phyloP scores from a whole-genome alignment of 2,329 filamentous ascomycete species.

The Penicillium psychrosexuale region DNA sequence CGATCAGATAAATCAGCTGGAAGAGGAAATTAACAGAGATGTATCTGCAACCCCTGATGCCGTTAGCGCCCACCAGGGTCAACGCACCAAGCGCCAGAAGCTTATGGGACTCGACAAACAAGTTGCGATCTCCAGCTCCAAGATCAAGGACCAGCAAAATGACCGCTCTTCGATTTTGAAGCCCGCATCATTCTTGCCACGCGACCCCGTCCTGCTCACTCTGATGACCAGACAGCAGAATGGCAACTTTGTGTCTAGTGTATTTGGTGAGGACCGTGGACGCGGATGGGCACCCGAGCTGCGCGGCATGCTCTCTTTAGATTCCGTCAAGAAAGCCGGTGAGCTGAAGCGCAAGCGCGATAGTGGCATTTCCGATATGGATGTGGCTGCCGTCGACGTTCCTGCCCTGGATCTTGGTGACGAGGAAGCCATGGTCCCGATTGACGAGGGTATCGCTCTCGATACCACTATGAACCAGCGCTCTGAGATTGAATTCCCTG shows the following conservation, averaged over 20 bases:
- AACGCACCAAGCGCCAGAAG: conserved; percentile 75
- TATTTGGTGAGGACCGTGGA: conserved; percentile 76
- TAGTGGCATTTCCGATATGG: conserved; percentile 77
- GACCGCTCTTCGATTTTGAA: conserved; percentile 85
- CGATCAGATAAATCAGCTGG: conserved; percentile 56
- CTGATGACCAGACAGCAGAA: conserved; percentile 89
- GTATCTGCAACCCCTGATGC: conserved; percentile 45
- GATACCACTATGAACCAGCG: conserved; percentile 48
- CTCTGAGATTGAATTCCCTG: conserved; percentile 65
- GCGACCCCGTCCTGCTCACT: conserved; percentile 80
- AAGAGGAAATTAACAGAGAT: conserved; percentile 34
- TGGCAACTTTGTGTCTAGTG: conserved; percentile 82
- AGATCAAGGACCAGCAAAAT: conserved; percentile 82
- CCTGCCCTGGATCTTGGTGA: conserved; percentile 60
- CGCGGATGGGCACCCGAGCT: conserved; percentile 88
- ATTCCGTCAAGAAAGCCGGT: conserved; percentile 69
- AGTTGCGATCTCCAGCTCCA: conserved; percentile 70
- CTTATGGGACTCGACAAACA: conserved; percentile 76
- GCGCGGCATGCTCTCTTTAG: conserved; percentile 84
- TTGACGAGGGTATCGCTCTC: conserved; percentile 52
- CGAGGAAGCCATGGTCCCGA: conserved; percentile 56
- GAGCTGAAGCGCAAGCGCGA: conserved; percentile 94
- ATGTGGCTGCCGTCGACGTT: conserved; percentile 64
- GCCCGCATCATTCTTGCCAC: conserved; percentile 75
- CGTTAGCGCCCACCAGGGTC: conserved; percentile 60